phyloP scores from a whole-genome alignment of 2,329 filamentous ascomycete genomes.

The Chaetomiaceae sp. region DNA sequence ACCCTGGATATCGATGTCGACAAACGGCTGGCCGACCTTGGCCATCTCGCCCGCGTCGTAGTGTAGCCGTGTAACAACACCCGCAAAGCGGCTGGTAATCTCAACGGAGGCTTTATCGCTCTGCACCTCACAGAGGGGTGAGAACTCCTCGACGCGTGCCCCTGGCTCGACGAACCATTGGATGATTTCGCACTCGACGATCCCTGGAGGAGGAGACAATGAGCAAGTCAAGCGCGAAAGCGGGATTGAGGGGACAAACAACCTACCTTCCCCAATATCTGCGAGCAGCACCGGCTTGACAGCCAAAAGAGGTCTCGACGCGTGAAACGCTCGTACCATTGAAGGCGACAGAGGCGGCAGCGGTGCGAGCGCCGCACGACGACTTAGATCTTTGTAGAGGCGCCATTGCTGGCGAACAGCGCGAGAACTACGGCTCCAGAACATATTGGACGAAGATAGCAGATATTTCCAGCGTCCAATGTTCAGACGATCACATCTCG shows the following conservation, averaged over 20 bases:
- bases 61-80: constrained; percentile 91
- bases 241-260: neutral
- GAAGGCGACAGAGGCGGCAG: constrained; percentile 15
- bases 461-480: constrained; percentile 4
- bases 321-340: constrained; percentile 41
- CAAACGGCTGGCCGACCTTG: constrained; percentile 86
- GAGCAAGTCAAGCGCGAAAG: neutral
- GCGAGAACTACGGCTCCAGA: constrained; percentile 47
- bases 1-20: constrained; percentile 89
- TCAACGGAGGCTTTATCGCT: constrained; percentile 89
- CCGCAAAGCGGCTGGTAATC: constrained; percentile 93
- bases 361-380: constrained; percentile 23
- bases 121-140: constrained; percentile 94
- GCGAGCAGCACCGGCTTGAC: constrained; percentile 77
- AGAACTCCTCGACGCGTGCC: constrained; percentile 94
- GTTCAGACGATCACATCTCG: constrained; percentile 12
- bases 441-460: constrained; percentile 38
- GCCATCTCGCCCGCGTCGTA: constrained; percentile 97
- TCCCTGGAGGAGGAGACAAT: constrained; percentile 53
- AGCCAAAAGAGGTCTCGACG: constrained; percentile 43
- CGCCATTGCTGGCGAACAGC: constrained; percentile 47
- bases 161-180: constrained; percentile 99
- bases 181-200: constrained; percentile 97
- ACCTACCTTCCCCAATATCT: constrained; percentile 76
- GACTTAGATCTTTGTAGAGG: constrained; percentile 33